These are phyloP conservation scores for Epipyxis sp. DNA, from an alignment of 108 stramenopile species.

Conservation along the genomic window DNA sequence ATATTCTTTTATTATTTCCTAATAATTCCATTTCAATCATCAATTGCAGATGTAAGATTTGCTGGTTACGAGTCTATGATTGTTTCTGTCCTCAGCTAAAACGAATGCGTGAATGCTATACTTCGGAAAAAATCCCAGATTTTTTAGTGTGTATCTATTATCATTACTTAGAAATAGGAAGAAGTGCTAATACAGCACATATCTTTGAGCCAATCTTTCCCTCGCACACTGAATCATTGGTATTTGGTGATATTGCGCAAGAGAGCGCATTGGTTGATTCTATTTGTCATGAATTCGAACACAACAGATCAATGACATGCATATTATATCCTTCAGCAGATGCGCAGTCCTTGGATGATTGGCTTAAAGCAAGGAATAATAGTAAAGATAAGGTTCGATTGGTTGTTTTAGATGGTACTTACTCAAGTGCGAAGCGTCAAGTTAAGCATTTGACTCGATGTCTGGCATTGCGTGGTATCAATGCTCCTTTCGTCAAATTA, in stretches of 20 bases:
- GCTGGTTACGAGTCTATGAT: too few species aligned
- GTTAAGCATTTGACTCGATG: neutral
- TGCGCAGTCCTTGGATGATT: neutral
- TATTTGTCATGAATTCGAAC: neutral
- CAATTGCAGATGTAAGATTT: too few species aligned
- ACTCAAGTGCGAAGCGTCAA: neutral
- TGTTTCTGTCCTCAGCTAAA: too few species aligned
- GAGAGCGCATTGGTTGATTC: neutral
- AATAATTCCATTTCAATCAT: too few species aligned
- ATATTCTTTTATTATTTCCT: too few species aligned
- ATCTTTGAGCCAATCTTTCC: neutral
- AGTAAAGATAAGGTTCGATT: neutral
- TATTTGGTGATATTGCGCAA: neutral
- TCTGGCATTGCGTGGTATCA: neutral
- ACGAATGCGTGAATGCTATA: too few species aligned
- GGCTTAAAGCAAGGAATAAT: neutral
- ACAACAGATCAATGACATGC: neutral
- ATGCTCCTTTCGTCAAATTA: neutral
- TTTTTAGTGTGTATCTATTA: too few species aligned
- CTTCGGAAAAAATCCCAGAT: too few species aligned
- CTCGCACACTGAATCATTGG: neutral
- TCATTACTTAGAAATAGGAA: neutral
- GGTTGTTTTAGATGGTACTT: neutral
- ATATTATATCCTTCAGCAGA: neutral
- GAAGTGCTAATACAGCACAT: constrained; percentile 4